phyloP scores from a whole-genome alignment of 345 rosid species.

The Anacardium occidentale region DNA sequence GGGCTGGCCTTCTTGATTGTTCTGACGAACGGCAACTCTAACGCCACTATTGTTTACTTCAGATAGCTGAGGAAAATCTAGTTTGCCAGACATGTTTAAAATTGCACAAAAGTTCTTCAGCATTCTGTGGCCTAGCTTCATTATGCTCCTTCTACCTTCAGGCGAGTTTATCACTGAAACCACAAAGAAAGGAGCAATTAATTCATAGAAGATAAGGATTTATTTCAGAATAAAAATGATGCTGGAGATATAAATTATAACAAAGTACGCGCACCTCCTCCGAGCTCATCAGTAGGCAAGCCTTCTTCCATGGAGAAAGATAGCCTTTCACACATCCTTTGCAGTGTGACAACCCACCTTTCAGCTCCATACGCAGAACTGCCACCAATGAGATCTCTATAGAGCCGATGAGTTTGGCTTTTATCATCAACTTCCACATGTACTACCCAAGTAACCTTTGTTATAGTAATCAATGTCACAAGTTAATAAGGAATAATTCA shows the following conservation, averaged over 20 bases:
- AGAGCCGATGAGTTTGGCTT: conserved; percentile 49
- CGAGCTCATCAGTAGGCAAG: conserved; percentile 25
- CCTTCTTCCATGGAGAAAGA: conserved; percentile 22
- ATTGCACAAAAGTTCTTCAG: conserved; percentile 47
- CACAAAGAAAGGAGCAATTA: background rate
- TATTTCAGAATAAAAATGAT: background rate
- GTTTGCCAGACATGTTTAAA: conserved; percentile 50
- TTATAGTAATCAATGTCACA: background rate
- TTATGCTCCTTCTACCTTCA: conserved; percentile 43
- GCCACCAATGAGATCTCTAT: conserved; percentile 39
- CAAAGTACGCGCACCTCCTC: conserved; percentile 32
- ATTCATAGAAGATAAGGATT: background rate
- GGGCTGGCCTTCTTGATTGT: conserved; percentile 46
- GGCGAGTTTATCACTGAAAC: conserved; percentile 23
- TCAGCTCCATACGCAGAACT: conserved; percentile 58
- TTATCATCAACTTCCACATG: conserved; percentile 72
- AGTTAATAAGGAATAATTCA: background rate
- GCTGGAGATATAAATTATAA: background rate
- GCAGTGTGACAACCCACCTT: conserved; percentile 56
- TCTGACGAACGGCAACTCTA: conserved; percentile 46
- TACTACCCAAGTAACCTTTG: conserved; percentile 78
- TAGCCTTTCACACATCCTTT: conserved; percentile 62
- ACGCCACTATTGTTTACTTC: conserved; percentile 51
- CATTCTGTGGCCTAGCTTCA: conserved; percentile 72
- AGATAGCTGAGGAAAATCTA: conserved; percentile 45